Base-by-base conservation (phyloP, 139 green algal genomes). In the Chlorella vulgaris region DNA sequence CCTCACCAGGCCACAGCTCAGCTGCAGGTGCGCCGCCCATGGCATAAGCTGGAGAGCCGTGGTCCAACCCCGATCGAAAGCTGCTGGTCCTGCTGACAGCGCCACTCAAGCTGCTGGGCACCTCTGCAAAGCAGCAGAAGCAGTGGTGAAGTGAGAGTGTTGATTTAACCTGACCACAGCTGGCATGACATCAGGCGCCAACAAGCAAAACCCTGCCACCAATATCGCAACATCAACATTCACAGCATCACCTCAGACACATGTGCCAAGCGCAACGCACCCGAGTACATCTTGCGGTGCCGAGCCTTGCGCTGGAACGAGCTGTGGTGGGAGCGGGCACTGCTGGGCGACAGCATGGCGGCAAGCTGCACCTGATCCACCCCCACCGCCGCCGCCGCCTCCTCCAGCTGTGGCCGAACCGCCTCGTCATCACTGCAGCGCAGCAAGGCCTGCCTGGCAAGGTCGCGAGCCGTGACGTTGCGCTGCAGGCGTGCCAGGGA, bases 391-490 rank as follows among this genome's bases (percentile, higher is more conserved):
- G 76, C 63, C 26, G 76, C 76, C 62, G 31, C 31, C 7, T 18
- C 40, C 43, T 82, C 76, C 42, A 82, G 43, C 22, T 29, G 21
- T 2, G 15, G 68, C 39, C 71, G 60, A 26, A 35, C 36, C 31
- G 15, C 22, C 35, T 81, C 71, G 13, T 82, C 81, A 8, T 85
- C 81, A 2, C 39, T 40, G 61, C 75, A 81, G 2, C 47, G 31
- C 33, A 81, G 73, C 61, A 85, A 73, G 28, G 81, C 81, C 63
- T 85, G 71, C 2, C 62, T 61, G 3, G 81, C 73, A 28, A 85
- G 35, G 19, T 81, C 50, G 0, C 77, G 62, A 2, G 81, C 61
- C 26, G 26, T 39, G 43, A 76, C 71, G 18, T 65, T 74, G 61
- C 71, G 71, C 50, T 62, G 26, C n/a, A 58, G 51, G 33, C 29